These are phyloP conservation scores for Mycosphaerella sp. DNA, from an alignment of 2,329 filamentous ascomycete genomes.

Conservation along the genomic window DNA sequence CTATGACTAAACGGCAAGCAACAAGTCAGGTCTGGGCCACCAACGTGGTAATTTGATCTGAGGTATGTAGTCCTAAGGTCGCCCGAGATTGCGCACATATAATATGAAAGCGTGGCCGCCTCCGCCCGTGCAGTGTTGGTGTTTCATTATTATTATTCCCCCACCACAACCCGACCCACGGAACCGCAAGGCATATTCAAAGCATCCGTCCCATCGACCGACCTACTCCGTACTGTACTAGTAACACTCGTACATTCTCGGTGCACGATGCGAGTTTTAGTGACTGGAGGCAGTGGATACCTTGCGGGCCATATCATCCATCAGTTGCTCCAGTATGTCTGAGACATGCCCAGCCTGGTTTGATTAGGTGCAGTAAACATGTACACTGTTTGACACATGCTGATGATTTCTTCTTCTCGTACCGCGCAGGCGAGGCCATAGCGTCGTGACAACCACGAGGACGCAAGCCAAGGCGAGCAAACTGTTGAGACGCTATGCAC, in stretches of 20 bases:
- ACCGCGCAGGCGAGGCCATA: slow-evolving; percentile 11
- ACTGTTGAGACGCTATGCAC: slow-evolving; percentile 21
- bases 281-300: slow-evolving; percentile 3
- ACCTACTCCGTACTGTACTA: no score
- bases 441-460: slow-evolving; percentile 27
- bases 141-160: no score
- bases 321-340: slow-evolving; percentile 1
- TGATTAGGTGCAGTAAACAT: no score
- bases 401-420: neutral
- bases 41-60: neutral
- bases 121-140: no score
- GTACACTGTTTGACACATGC: no score
- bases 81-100: no score
- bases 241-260: neutral
- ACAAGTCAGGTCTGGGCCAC: neutral
- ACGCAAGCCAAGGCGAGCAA: slow-evolving; percentile 19
- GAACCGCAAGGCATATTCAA: neutral
- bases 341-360: neutral
- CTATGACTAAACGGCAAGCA: neutral
- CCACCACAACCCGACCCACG: no score
- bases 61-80: no score
- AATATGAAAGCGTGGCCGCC: no score
- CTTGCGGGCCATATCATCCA: slow-evolving; percentile 1
- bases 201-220: neutral
- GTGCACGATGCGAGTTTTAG: neutral